Evolutionary conservation across 768 basidiomycete species (phyloP).

Genomic region (Tricholoma flavovirens): DNA sequence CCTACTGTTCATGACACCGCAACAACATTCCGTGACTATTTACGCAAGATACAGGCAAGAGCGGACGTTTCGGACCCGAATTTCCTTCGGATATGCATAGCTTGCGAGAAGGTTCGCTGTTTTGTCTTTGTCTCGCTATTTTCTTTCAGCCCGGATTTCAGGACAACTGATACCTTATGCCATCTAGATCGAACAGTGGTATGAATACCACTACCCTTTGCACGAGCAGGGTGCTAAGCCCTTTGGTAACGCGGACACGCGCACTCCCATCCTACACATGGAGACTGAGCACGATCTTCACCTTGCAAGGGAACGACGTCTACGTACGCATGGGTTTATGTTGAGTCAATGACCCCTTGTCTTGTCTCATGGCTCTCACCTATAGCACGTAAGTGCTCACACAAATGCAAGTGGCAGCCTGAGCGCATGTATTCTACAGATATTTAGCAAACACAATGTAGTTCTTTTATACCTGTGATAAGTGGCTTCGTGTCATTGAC

Average conservation of each 20-base stretch:
- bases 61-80: neutral
- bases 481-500: no score
- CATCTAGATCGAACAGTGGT: conserved; percentile 85
- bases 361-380: no score
- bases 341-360: neutral
- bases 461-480: no score
- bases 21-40: neutral
- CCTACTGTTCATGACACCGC: neutral
- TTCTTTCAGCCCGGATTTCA: no score
- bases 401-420: no score
- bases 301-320: conserved; percentile 24
- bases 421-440: no score
- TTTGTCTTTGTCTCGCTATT: neutral
- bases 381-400: no score
- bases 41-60: neutral
- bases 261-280: conserved; percentile 42
- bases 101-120: neutral
- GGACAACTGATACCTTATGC: no score
- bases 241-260: conserved; percentile 49
- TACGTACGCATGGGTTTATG: conserved; percentile 6
- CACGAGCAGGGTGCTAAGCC: conserved; percentile 48
- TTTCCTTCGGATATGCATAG: neutral
- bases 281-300: conserved; percentile 40
- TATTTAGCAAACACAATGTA: no score
- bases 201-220: conserved; percentile 88